Conservation (phyloP, 805 yeast genomes). For the Metschnikowia corniflorae region DNA sequence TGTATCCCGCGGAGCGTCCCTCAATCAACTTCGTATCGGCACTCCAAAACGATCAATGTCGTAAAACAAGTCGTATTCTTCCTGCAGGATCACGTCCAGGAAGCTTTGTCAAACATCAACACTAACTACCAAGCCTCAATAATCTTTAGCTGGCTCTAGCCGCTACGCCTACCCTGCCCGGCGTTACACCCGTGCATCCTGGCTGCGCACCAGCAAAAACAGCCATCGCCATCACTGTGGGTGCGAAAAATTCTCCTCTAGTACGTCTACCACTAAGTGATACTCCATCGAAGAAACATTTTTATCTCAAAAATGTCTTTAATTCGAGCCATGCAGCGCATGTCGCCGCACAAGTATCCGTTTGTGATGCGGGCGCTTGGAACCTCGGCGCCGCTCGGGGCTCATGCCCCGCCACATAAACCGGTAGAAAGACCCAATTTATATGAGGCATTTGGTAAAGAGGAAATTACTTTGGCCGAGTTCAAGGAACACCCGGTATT, state of each 20-base stretch:
- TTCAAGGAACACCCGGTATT: slow-evolving; percentile 11
- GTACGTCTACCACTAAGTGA: too few species aligned
- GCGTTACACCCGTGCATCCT: slow-evolving; percentile 4
- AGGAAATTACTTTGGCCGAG: slow-evolving; percentile 13
- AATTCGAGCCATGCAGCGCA: slow-evolving; percentile 5
- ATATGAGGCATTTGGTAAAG: slow-evolving; percentile 9
- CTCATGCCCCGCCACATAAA: slow-evolving; percentile 5
- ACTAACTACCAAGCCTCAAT: too few species aligned
- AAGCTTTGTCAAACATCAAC: too few species aligned
- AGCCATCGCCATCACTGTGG: slow-evolving; percentile 7
- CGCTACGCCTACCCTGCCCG: too few species aligned
- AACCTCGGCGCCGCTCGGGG: slow-evolving; percentile 1
- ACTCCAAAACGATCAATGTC: too few species aligned
- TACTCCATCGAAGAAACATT: not conserved
- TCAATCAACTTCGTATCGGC: too few species aligned
- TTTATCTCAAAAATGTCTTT: slow-evolving; percentile 4
- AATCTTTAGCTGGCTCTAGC: too few species aligned
- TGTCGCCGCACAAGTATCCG: slow-evolving; percentile 1
- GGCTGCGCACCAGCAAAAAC: not conserved
- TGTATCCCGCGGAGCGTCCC: too few species aligned
- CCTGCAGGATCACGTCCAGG: too few species aligned
- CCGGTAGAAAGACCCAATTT: slow-evolving; percentile 9
- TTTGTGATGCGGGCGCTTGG: slow-evolving; percentile 1
- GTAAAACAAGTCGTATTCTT: too few species aligned
- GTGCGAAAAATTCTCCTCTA: slow-evolving; percentile 9